Percentiles rank a stretch among this genome's conserved stretches.
Conservation (phyloP, 257 asterid species). For the Euphrasia confusa region DNA sequence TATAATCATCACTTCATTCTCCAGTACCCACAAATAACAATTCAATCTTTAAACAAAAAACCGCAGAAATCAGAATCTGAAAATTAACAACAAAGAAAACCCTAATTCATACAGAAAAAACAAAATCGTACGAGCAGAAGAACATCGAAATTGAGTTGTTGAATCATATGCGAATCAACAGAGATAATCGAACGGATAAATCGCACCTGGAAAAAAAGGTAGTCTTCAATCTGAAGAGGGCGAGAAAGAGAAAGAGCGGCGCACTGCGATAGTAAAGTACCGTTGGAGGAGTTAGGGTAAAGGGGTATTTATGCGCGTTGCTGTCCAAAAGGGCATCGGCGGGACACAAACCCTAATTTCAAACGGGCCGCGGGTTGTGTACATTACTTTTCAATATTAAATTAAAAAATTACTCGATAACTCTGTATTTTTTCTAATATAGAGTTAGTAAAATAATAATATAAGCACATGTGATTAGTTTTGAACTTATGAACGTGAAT, state of each 20-base stretch:
- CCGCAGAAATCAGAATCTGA: background rate
- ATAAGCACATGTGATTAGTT: too few species aligned
- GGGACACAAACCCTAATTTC: background rate
- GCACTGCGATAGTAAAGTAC: background rate
- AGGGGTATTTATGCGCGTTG: background rate
- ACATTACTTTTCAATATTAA: too few species aligned
- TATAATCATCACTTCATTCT: constrained; percentile 3
- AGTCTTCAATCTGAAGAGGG: background rate
- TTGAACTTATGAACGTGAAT: too few species aligned
- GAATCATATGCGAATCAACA: background rate
- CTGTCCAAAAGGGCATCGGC: too few species aligned
- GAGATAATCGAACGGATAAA: background rate
- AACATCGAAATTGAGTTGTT: background rate
- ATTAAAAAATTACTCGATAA: too few species aligned
- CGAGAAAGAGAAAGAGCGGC: background rate
- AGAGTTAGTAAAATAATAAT: too few species aligned
- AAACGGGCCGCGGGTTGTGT: too few species aligned
- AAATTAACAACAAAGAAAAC: background rate
- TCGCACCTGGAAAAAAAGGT: background rate
- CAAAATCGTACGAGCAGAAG: background rate
- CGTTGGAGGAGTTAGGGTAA: background rate
- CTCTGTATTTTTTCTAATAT: too few species aligned
- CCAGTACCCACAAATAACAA: background rate
- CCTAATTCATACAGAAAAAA: background rate
- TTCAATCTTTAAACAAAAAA: background rate